Conservation (phyloP, 2,329 filamentous ascomycete genomes). For the Lachnellula cervina region DNA sequence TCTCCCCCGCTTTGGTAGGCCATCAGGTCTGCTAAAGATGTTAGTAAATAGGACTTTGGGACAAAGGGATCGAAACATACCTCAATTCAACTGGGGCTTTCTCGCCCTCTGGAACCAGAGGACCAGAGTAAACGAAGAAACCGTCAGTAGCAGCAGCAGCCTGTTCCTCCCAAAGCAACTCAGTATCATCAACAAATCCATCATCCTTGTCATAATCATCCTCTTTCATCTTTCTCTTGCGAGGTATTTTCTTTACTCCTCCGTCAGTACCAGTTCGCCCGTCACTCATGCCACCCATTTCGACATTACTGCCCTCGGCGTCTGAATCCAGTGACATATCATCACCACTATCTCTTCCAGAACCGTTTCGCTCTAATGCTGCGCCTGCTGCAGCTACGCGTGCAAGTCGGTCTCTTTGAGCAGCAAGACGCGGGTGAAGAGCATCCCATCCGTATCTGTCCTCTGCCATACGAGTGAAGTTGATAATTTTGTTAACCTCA, state of each 20-base stretch:
- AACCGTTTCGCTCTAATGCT: slow-evolving; percentile 71
- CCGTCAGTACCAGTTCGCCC: slow-evolving; percentile 56
- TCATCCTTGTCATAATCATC: slow-evolving; percentile 82
- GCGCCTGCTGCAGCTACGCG: slow-evolving; percentile 86
- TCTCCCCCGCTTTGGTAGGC: slow-evolving; percentile 61
- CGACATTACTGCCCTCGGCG: slow-evolving; percentile 78
- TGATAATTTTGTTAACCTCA: slow-evolving; percentile 84
- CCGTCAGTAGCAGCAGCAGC: slow-evolving; percentile 91
- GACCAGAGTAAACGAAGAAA: slow-evolving; percentile 96
- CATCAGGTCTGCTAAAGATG: slow-evolving; percentile 55
- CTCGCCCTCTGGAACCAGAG: slow-evolving; percentile 80
- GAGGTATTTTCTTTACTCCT: slow-evolving; percentile 55
- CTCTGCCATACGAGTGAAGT: slow-evolving; percentile 90
- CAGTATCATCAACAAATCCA: slow-evolving; percentile 87
- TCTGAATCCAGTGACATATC: slow-evolving; percentile 76
- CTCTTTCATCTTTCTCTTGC: slow-evolving; percentile 74
- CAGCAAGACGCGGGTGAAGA: slow-evolving; percentile 83
- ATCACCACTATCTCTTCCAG: slow-evolving; percentile 64
- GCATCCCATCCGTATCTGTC: slow-evolving; percentile 94
- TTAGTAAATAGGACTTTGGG: slow-evolving; percentile 30
- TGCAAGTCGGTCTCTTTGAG: slow-evolving; percentile 79
- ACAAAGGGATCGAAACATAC: slow-evolving; percentile 12
- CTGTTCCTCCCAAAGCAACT: slow-evolving; percentile 91
- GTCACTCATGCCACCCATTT: slow-evolving; percentile 68
- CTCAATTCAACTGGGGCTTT: slow-evolving; percentile 58